Evolutionary conservation across 139 green algal genomes (phyloP).

Genomic region (Microglena sp.): DNA sequence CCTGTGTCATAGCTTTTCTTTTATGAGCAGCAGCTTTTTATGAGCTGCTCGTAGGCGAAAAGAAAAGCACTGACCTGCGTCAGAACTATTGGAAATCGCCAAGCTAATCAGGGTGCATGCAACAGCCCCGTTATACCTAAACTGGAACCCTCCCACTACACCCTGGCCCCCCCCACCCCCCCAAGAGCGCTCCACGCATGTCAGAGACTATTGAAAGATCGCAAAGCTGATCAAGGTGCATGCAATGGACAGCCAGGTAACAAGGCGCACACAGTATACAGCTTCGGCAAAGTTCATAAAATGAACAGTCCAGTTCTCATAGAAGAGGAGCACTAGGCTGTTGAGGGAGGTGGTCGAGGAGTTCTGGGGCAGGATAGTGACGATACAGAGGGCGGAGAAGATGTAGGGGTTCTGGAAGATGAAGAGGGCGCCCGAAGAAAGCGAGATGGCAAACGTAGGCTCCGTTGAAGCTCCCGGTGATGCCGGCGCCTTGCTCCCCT

Average conservation of each 20-base stretch:
- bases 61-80: too few species aligned
- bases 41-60: too few species aligned
- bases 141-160: too few species aligned
- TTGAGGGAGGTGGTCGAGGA: constrained; percentile 51
- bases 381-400: constrained; percentile 38
- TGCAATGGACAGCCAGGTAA: constrained; percentile 46
- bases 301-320: constrained; percentile 48
- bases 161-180: too few species aligned
- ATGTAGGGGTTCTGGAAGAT: constrained; percentile 49
- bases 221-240: constrained; percentile 33
- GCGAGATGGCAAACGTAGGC: constrained; percentile 21
- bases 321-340: constrained; percentile 46
- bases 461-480: too few species aligned
- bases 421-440: constrained; percentile 25
- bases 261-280: constrained; percentile 45
- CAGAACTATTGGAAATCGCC: constrained; percentile 10
- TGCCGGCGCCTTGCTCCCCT: too few species aligned
- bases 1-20: too few species aligned
- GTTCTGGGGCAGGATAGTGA: constrained; percentile 51
- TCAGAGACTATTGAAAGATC: constrained; percentile 28
- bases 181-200: too few species aligned
- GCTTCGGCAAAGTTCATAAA: constrained; percentile 57
- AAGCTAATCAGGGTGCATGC: constrained; percentile 22
- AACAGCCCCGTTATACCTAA: too few species aligned
- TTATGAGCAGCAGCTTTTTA: too few species aligned